Evolutionary conservation across 2,329 filamentous ascomycete genomes (phyloP).

Genomic region (Parafenestella ontariensis): DNA sequence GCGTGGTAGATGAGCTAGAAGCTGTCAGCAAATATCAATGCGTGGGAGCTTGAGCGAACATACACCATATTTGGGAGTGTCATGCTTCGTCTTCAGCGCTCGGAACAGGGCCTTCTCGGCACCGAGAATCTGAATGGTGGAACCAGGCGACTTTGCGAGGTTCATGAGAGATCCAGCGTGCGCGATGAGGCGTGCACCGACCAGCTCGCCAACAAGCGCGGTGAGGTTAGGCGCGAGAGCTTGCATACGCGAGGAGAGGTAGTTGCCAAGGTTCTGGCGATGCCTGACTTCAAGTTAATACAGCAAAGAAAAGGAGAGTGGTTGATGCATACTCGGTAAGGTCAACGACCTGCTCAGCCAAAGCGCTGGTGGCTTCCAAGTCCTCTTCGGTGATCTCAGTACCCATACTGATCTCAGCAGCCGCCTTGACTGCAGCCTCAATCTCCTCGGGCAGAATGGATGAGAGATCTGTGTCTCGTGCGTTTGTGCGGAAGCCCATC

Average conservation of each 20-base stretch:
- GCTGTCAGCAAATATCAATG: conserved; percentile 66
- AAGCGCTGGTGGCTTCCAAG: conserved; percentile 86
- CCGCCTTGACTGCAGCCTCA: conserved; percentile 87
- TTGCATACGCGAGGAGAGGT: conserved; percentile 92
- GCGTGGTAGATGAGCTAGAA: conserved; percentile 69
- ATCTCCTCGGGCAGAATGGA: conserved; percentile 91
- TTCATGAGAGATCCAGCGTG: conserved; percentile 94
- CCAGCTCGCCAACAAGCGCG: conserved; percentile 88
- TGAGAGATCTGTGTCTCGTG: conserved; percentile 76
- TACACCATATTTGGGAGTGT: conserved; percentile 92
- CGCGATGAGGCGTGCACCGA: conserved; percentile 92
- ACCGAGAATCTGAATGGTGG: conserved; percentile 96
- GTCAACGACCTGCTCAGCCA: conserved; percentile 91
- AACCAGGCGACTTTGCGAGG: conserved; percentile 92
- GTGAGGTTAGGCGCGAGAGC: conserved; percentile 97
- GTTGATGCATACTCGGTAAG: conserved; percentile 75
- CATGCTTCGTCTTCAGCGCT: conserved; percentile 98
- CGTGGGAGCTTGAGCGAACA: conserved; percentile 59
- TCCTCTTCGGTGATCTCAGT: conserved; percentile 95
- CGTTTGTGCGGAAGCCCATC: conserved; percentile 88
- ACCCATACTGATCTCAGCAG: conserved; percentile 97
- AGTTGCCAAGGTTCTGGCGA: conserved; percentile 84
- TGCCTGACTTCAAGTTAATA: conserved; percentile 20
- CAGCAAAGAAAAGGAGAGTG: background rate
- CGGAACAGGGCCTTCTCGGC: conserved; percentile 99